Base-by-base conservation (phyloP, 352 stramenopile species). In the Saprolegnia diclina region DNA sequence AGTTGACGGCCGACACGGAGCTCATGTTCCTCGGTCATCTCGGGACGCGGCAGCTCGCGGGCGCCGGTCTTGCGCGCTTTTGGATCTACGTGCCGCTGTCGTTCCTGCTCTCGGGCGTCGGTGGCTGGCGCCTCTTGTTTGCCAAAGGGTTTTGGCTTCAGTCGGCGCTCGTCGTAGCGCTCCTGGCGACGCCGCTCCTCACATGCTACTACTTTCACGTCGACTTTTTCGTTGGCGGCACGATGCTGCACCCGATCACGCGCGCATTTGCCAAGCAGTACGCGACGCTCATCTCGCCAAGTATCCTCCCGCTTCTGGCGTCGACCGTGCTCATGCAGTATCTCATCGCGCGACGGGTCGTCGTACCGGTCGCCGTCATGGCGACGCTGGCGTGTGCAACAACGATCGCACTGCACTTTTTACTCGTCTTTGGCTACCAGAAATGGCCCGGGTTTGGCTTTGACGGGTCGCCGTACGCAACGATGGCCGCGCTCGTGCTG, bases 401-500 rank as follows among this genome's bases (percentile, higher is more conserved):
- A 10, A 66, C 48, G 18, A 54, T 53, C 16, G 14, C 1, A n/a
- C 57, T 66, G n/a, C 57, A 66, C 22, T 53, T 54, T 40, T 6
- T 66, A 7, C 50, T 55, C 57, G 50, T 66, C 57, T 66, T 24
- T 40, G 57, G 57, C 18, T 21, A 21, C 1, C 85, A 82, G 46
- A 81, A 79, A 19, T 85, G 80, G 77, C 26, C 21, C 6, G 83
- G 83, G 4, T 62, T 91, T 54, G 85, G 82, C 62, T 91, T 93
- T 52, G 78, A 89, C 61, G 83, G 85, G n/a, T 93, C 85, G 1
- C 81, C 85, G 13, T 76, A 88, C 26, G 76, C 85, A 14, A 91
- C 85, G 0, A 83, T 91, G 37, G 29, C 57, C 24, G 40, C 37
- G 14, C 38, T 66, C 5, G 24, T 66, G 29, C 18, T 55, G 19